phyloP scores from a whole-genome alignment of 129 eudicot genomes.

The Gnaphalium uliginosum region DNA sequence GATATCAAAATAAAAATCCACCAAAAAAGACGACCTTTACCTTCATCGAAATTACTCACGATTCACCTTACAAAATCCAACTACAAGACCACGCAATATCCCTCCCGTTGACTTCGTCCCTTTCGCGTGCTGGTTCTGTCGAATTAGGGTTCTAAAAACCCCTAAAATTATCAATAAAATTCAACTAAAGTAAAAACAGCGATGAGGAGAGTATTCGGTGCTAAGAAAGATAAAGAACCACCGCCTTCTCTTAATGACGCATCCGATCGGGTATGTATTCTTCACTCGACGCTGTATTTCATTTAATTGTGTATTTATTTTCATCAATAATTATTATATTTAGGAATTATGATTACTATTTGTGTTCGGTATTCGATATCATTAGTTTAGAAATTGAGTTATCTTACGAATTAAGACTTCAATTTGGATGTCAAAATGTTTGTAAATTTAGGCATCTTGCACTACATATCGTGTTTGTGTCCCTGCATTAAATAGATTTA shows the following conservation, averaged over 20 bases:
- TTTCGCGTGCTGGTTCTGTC: neutral
- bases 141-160: constrained; percentile 25
- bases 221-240: constrained; percentile 79
- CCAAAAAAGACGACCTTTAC: constrained; percentile 1
- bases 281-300: neutral
- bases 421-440: constrained; percentile 15
- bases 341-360: neutral
- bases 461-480: neutral
- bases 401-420: neutral
- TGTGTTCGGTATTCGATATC: neutral
- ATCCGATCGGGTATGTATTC: constrained; percentile 61
- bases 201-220: constrained; percentile 92
- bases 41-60: constrained; percentile 20
- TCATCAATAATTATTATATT: constrained; percentile 14
- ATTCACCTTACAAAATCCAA: constrained; percentile 9
- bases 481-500: neutral
- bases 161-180: constrained; percentile 17
- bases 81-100: neutral
- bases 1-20: constrained; percentile 17
- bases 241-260: constrained; percentile 81
- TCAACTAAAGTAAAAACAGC: constrained; percentile 4
- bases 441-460: neutral
- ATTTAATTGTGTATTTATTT: neutral
- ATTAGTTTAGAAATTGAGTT: neutral
- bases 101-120: constrained; percentile 25